Conservation (phyloP, 148 eudicot species). For the Fagopyrum esculentum region DNA sequence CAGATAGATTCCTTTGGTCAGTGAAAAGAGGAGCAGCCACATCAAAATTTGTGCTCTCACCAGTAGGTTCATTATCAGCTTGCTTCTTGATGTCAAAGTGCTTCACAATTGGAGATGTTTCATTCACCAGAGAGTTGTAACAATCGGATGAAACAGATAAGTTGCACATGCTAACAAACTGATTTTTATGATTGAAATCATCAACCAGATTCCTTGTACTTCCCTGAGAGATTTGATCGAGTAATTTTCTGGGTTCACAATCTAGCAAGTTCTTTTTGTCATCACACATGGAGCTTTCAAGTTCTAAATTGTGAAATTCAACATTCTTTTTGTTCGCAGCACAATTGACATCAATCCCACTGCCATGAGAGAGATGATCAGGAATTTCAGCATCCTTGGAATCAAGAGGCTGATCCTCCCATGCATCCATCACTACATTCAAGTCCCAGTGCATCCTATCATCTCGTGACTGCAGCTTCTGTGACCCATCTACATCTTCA, state of each 20-base stretch:
- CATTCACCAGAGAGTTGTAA: slow-evolving; percentile 1
- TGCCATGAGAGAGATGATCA: slow-evolving; percentile 15
- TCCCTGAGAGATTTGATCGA: neutral
- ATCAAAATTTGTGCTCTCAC: slow-evolving; percentile 10
- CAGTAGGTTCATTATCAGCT: slow-evolving; percentile 10
- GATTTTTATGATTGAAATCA: neutral
- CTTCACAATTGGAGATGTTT: neutral
- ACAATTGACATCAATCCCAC: neutral
- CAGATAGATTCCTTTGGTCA: slow-evolving; percentile 5
- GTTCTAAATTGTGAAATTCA: slow-evolving; percentile 14
- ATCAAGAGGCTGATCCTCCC: slow-evolving; percentile 52
- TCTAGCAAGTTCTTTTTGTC: neutral
- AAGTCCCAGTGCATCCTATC: slow-evolving; percentile 71
- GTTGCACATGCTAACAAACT: slow-evolving; percentile 10
- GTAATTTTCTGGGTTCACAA: slow-evolving; percentile 5
- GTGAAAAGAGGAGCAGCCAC: slow-evolving; percentile 7
- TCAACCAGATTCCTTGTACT: neutral
- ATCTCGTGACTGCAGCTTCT: slow-evolving; percentile 26
- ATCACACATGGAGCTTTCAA: slow-evolving; percentile 9
- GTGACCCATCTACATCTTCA: slow-evolving; percentile 15
- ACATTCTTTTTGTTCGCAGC: neutral
- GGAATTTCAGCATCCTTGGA: slow-evolving; percentile 15
- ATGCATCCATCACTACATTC: slow-evolving; percentile 71
- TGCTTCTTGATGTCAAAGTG: neutral
- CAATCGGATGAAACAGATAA: slow-evolving; percentile 8